Conservation (phyloP, 2,329 filamentous ascomycete species). For the Rosellinia necatrix region DNA sequence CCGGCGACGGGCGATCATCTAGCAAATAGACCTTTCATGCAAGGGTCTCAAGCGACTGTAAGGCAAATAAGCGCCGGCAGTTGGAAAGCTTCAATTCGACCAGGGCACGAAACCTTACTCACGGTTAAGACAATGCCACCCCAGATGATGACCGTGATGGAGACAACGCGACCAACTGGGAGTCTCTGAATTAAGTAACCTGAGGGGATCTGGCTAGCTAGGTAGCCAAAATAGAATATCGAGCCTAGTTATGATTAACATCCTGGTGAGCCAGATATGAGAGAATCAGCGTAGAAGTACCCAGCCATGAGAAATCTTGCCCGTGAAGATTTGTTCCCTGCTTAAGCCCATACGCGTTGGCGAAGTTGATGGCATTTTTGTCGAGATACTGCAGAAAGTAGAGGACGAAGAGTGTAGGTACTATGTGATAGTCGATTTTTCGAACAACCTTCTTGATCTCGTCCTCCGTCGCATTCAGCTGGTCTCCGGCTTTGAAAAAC, state of each 20-base stretch:
- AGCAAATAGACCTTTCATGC: neutral
- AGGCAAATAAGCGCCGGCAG: neutral
- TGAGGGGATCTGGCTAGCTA: slow-evolving; percentile 51
- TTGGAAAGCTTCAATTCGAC: neutral
- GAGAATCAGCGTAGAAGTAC: slow-evolving; percentile 42
- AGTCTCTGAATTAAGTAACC: slow-evolving; percentile 52
- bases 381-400: slow-evolving; percentile 44
- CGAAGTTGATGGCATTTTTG: slow-evolving; percentile 55
- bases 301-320: slow-evolving; percentile 57
- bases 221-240: slow-evolving; percentile 57
- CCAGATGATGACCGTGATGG: slow-evolving; percentile 51
- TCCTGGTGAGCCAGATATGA: slow-evolving; percentile 38
- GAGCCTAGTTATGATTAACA: slow-evolving; percentile 40
- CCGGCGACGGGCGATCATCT: neutral
- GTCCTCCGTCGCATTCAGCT: slow-evolving; percentile 32
- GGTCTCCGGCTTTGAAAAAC: slow-evolving; percentile 36
- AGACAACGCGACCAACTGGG: slow-evolving; percentile 54
- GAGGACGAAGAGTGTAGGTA: slow-evolving; percentile 40
- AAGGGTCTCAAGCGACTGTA: neutral
- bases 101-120: neutral
- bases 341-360: slow-evolving; percentile 53
- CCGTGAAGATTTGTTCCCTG: slow-evolving; percentile 52
- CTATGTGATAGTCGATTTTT: slow-evolving; percentile 40
- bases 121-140: slow-evolving; percentile 51
- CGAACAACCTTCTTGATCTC: slow-evolving; percentile 40